Conservation (phyloP, 2,329 filamentous ascomycete species). For the Diaporthe vexans region DNA sequence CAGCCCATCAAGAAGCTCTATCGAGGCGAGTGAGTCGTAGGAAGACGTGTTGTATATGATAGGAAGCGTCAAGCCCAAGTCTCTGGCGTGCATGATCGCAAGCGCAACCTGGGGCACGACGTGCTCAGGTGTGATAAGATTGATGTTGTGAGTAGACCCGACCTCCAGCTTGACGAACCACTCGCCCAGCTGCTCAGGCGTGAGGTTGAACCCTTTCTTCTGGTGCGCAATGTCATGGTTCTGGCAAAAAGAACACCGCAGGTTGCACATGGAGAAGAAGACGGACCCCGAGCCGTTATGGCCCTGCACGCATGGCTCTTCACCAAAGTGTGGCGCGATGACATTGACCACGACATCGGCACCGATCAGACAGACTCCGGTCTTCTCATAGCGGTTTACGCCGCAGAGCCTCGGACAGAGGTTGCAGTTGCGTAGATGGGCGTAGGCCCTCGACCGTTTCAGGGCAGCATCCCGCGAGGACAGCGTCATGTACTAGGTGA, state of each 20-base stretch:
- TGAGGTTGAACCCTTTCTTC: slow-evolving; percentile 84
- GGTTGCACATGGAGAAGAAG: slow-evolving; percentile 80
- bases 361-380: slow-evolving; percentile 84
- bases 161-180: slow-evolving; percentile 87
- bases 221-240: slow-evolving; percentile 89
- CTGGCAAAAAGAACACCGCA: slow-evolving; percentile 83
- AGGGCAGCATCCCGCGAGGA: slow-evolving; percentile 77
- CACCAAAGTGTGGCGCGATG: slow-evolving; percentile 88
- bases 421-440: slow-evolving; percentile 84
- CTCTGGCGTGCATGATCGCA: slow-evolving; percentile 79
- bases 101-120: slow-evolving; percentile 87
- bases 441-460: slow-evolving; percentile 81
- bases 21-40: slow-evolving; percentile 81
- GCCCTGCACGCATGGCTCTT: slow-evolving; percentile 87
- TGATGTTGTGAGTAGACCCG: slow-evolving; percentile 90
- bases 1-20: slow-evolving; percentile 81
- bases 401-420: slow-evolving; percentile 83
- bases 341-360: slow-evolving; percentile 84
- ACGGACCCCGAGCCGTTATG: slow-evolving; percentile 85
- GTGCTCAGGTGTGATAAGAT: slow-evolving; percentile 88
- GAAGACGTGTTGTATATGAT: slow-evolving; percentile 89
- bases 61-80: slow-evolving; percentile 78
- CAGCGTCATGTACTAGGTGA: slow-evolving; percentile 70
- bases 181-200: slow-evolving; percentile 80
- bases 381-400: slow-evolving; percentile 85